Conservation (phyloP, 805 yeast species). For the Wickerhamomyces bisporus region DNA sequence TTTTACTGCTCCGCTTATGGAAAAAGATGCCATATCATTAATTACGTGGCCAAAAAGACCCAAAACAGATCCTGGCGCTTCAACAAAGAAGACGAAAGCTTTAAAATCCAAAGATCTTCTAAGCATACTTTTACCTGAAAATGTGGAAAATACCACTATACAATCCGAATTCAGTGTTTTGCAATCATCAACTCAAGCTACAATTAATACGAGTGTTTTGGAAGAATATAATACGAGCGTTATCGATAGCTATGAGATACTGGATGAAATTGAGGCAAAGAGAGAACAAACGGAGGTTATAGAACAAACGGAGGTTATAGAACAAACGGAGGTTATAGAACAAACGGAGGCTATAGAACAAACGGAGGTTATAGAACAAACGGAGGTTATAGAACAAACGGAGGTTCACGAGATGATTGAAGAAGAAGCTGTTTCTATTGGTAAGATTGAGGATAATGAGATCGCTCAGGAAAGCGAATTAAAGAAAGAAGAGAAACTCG, state of each 20-base stretch:
- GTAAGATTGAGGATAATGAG: neutral
- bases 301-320: too few relatives aligned
- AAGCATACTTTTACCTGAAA: constrained; percentile 7
- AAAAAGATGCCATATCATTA: neutral
- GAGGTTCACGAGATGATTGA: too few relatives aligned
- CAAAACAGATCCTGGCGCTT: constrained; percentile 2
- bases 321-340: too few relatives aligned
- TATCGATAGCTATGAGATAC: neutral
- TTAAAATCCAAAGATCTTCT: neutral
- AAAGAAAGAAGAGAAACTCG: neutral
- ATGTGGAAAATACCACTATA: constrained; percentile 1
- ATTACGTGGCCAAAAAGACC: constrained; percentile 3
- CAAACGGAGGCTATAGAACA: neutral
- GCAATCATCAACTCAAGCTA: neutral
- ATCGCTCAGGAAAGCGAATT: too few relatives aligned
- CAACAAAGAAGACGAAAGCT: neutral
- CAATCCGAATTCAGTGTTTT: constrained; percentile 4
- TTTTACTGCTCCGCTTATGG: neutral
- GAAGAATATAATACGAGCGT: too few relatives aligned
- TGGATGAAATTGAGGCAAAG: neutral
- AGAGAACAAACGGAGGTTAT: too few relatives aligned
- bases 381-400: neutral
- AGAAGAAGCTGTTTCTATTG: too few relatives aligned
- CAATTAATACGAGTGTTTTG: neutral
- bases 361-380: neutral